These are phyloP conservation scores for Cryptococcus amylolentus DNA, from an alignment of 1,284 basidiomycete species.

Conservation along the genomic window DNA sequence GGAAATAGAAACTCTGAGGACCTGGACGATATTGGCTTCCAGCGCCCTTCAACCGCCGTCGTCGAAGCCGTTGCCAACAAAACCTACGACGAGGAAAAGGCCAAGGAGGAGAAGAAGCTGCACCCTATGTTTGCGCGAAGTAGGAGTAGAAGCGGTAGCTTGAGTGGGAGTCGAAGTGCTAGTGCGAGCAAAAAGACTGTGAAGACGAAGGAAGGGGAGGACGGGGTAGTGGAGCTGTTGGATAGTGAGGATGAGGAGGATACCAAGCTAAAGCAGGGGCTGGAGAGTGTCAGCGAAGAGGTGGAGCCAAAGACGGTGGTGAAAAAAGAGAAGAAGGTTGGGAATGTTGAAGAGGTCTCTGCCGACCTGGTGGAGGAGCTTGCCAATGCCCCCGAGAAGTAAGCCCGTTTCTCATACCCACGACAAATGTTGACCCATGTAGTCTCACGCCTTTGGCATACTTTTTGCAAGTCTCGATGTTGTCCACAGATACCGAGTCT, in stretches of 20 bases:
- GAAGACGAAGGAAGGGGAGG: constrained; percentile 6
- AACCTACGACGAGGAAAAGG: constrained; percentile 8
- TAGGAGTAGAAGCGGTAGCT: constrained; percentile 3
- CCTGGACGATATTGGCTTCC: constrained; percentile 11
- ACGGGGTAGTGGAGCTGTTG: constrained; percentile 33
- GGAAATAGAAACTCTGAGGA: no score
- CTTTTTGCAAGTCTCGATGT: constrained; percentile 79
- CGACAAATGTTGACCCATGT: constrained; percentile 1
- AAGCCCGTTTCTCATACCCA: background rate
- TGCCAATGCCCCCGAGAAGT: constrained; percentile 13
- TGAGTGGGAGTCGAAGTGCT: constrained; percentile 11
- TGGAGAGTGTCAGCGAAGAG: background rate
- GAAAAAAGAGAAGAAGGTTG: constrained; percentile 2
- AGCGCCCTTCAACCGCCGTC: constrained; percentile 26
- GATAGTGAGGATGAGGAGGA: constrained; percentile 39
- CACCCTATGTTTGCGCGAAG: constrained; percentile 37
- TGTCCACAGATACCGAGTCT: constrained; percentile 74
- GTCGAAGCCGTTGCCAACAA: constrained; percentile 23
- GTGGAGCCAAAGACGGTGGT: background rate
- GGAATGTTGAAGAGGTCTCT: constrained; percentile 1
- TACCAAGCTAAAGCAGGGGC: background rate
- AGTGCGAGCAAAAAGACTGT: constrained; percentile 5
- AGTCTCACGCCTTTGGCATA: constrained; percentile 67
- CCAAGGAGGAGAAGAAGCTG: constrained; percentile 10
- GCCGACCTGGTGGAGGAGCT: constrained; percentile 9